Evolutionary conservation across 1,284 basidiomycete species (phyloP), one percentile per base, ranked within the genome.

Genomic region (Acaromyces ingoldii): DNA sequence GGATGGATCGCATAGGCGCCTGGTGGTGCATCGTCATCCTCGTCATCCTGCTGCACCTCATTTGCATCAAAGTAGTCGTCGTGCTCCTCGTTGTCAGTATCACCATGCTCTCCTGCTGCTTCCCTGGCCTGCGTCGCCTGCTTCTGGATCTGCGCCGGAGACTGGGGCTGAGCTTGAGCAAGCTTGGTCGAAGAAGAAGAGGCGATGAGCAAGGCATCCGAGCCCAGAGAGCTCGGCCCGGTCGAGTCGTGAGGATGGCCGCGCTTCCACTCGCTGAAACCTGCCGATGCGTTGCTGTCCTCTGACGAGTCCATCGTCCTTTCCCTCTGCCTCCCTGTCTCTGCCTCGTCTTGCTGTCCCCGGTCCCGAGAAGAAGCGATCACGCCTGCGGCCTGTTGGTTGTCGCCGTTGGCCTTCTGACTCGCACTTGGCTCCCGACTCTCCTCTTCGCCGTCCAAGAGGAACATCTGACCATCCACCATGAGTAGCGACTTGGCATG

Each of bases 1-100:
- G 48, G 48, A 26, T 49, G 48, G 26, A 49, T 49, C 10, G 48
- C 48, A 25, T 49, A 49, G 10, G 48, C n/a, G 22, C 48, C 48
- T 9, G 48, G 33, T 4, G 48, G 48, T 22, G 48, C 15, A 10
- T 40, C 48, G 24, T 42, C 38, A n/a, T 26, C 36, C n/a, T 49
- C 48, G n/a, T 26, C 48, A 15, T 40, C 37, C 26, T 45, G 17
- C 17, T 21, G n/a, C 26, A 49, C 30, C 28, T 46, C 49, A 15
- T 50, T 25, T 21, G 30, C 49, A 19, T 36, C 49, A n/a, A 28
- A 28, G 24, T 22, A 37, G 36, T 17, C 17, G 17, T 37, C 36
- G 17, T 37, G 17, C 17, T 37, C 7, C 36, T 22, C 24, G 17
- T 22, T 7, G 17, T 22, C 24, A 37, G 24, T 6, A 37, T 22